Base-by-base conservation (phyloP, 208 protist species). In the Borovskyia barvae region DNA sequence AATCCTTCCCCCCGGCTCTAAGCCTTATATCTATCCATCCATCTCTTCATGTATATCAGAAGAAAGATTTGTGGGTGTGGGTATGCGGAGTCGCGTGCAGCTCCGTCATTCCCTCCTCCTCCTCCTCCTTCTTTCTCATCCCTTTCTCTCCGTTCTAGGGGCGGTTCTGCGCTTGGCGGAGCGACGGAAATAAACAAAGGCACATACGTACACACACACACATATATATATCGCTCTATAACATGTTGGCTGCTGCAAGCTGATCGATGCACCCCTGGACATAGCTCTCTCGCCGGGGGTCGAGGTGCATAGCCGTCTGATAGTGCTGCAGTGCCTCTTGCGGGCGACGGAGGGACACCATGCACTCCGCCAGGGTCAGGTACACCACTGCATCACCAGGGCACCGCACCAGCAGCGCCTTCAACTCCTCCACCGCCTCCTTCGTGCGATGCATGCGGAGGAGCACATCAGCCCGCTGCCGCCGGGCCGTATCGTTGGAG, bases 381-480 rank as follows among this genome's bases (percentile, higher is more conserved):
- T 97, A 88, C 15, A 98, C 65, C 50, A 84, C 77, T 20, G 92
- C 84, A 66, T 98, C 95, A 41, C 84, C 77, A 2, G 94, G 93
- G 17, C 77, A 87, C n/a, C 74, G 50, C 41, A 79, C 67, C 32
- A 77, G 67, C 46, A 98, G 75, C 51, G 74, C 74, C 9, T 81
- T 53, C 19, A 98, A 56, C 58, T 88, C 90, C 5, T 58, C 58
- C 25, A 93, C 41, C 8, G 92, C 93, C 28, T 87, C 77, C 19
- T 83, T 32, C 49, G 82, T 68, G 3, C 79, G 42, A 20, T 91
- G 73, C 17, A 98, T 45, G 15, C 77, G 63, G 49, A 95, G 66
- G 15, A 98, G 72, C 33, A 95, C 90, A 2, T 87, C 77, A 2
- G 96, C 94, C 19, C 87, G 91, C 49, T 97, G 93, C 68, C 90